A percentile compares a stretch with the other conserved stretches of the same genome.
Conservation (phyloP, 306 rosid genomes). For the Vigna reflexopilosa region DNA sequence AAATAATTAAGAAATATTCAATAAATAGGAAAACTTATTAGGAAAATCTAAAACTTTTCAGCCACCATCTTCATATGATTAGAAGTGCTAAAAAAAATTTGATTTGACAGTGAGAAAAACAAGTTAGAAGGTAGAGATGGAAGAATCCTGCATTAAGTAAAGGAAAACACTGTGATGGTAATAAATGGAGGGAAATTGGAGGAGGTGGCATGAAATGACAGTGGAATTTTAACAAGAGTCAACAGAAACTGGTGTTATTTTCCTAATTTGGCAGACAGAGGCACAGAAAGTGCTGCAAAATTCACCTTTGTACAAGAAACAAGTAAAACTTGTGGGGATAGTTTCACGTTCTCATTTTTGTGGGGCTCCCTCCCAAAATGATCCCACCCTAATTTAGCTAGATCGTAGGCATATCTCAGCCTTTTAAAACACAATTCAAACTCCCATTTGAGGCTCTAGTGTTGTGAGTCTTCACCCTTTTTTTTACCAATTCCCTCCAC, state of each 20-base stretch:
- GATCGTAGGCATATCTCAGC: slow-evolving; percentile 34
- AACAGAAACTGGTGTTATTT: slow-evolving; percentile 18
- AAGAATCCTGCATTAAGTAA: neutral
- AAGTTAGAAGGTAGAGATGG: neutral
- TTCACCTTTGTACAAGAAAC: slow-evolving; percentile 31
- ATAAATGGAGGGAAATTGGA: slow-evolving; percentile 27
- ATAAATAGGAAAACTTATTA: too few species aligned
- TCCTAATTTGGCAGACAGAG: slow-evolving; percentile 36
- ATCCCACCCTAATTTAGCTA: slow-evolving; percentile 40
- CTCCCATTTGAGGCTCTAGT: neutral
- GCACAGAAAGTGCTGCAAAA: slow-evolving; percentile 34
- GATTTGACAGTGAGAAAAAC: too few species aligned
- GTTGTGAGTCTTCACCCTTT: slow-evolving; percentile 5
- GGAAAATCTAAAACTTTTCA: too few species aligned
- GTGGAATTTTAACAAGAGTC: slow-evolving; percentile 18
- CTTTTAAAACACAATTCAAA: slow-evolving; percentile 45
- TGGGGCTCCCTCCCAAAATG: slow-evolving; percentile 49
- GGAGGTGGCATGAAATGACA: slow-evolving; percentile 15
- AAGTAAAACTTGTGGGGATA: neutral
- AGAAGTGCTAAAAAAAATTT: too few species aligned
- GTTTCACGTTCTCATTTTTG: slow-evolving; percentile 46
- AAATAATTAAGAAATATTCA: too few species aligned
- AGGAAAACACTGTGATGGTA: neutral
- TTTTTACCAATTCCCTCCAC: slow-evolving; percentile 52
- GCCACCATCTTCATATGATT: too few species aligned